A percentile compares a stretch with the other conserved stretches of the same genome.
These are phyloP conservation scores for Lanmaoa rubissima DNA, from an alignment of 768 basidiomycete species.

Conservation along the genomic window DNA sequence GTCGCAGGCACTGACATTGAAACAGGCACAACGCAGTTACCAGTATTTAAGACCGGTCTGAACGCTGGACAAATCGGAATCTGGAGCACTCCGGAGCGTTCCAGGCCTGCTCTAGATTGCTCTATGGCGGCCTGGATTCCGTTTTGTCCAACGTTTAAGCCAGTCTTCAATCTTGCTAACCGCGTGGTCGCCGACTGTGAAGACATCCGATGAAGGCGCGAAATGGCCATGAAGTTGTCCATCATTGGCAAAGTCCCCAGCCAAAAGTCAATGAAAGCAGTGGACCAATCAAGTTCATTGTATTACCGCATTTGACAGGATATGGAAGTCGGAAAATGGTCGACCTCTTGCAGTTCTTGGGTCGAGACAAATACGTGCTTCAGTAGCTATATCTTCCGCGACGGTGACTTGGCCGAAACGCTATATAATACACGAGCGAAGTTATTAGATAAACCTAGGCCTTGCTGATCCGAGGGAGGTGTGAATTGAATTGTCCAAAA, in stretches of 20 bases:
- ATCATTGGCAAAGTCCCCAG: not conserved
- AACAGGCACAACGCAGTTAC: not conserved
- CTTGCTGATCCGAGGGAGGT: not conserved
- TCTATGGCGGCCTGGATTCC: too few relatives aligned
- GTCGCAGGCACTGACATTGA: not conserved
- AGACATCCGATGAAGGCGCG: not conserved
- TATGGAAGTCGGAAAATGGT: not conserved
- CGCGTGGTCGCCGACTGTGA: too few relatives aligned
- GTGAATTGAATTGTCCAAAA: not conserved
- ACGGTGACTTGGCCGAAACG: too few relatives aligned
- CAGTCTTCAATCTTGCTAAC: too few relatives aligned
- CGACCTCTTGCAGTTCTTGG: too few relatives aligned
- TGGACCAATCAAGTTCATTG: not conserved
- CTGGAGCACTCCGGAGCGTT: too few relatives aligned
- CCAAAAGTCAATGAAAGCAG: not conserved
- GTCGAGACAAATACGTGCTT: not conserved
- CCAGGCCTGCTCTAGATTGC: too few relatives aligned
- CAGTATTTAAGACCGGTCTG: too few relatives aligned
- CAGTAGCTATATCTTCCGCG: not conserved
- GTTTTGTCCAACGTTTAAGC: too few relatives aligned
- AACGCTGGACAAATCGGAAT: too few relatives aligned
- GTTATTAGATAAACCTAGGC: not conserved
- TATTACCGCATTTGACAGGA: not conserved
- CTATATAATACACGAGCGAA: not conserved
- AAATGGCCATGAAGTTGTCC: not conserved